A percentile compares a stretch with the other conserved stretches of the same genome.
phyloP scores from a whole-genome alignment of 306 rosid genomes.

The Trifolium repens region DNA sequence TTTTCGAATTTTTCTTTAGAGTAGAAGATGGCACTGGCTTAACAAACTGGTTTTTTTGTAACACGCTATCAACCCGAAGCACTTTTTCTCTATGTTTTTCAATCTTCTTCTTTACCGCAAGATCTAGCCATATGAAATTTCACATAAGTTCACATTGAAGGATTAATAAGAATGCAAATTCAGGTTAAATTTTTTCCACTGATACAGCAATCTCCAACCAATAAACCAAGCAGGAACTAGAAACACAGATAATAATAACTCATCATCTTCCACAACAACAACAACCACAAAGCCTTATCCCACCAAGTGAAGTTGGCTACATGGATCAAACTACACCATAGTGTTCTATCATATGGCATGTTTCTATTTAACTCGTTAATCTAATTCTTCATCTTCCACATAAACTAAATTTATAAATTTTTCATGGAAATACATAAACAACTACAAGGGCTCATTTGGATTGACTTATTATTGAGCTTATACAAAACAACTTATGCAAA shows the following conservation, averaged over 20 bases:
- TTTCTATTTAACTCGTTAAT: no score
- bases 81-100: constrained; percentile 85
- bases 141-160: background rate
- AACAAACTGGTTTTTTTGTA: constrained; percentile 81
- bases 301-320: no score
- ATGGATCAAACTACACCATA: no score
- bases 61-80: constrained; percentile 68
- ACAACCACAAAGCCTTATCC: no score
- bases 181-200: background rate
- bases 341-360: no score
- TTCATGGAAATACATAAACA: no score
- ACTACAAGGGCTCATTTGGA: no score
- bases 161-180: background rate
- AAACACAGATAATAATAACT: background rate
- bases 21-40: constrained; percentile 73
- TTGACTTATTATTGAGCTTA: no score
- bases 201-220: background rate
- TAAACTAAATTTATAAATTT: background rate
- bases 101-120: constrained; percentile 82
- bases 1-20: constrained; percentile 64
- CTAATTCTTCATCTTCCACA: background rate
- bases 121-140: constrained; percentile 54
- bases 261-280: background rate
- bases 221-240: background rate
- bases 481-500: no score